Percentiles rank a stretch among this genome's conserved stretches.
Evolutionary conservation across 306 rosid species (phyloP).

Genomic region (Pyrus communis): DNA sequence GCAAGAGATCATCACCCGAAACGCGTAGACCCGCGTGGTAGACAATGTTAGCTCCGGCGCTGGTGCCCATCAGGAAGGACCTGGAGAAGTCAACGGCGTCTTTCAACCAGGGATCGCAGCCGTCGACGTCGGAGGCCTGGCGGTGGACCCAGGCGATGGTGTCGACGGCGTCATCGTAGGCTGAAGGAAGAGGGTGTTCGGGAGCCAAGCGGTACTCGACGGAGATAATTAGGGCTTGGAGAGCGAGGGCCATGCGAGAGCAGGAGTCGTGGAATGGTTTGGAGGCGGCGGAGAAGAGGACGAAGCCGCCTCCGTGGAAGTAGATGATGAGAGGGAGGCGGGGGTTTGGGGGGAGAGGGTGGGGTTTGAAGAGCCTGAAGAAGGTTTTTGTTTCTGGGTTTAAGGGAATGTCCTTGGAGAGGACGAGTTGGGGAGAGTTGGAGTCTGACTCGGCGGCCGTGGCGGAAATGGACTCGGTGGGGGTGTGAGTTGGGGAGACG

Average conservation of each 20-base stretch:
- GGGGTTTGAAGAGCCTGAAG: constrained; percentile 58
- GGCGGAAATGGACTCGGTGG: background rate
- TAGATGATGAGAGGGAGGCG: constrained; percentile 38
- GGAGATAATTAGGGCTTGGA: constrained; percentile 39
- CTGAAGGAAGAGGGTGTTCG: constrained; percentile 82
- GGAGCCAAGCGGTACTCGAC: constrained; percentile 74
- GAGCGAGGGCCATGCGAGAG: constrained; percentile 10
- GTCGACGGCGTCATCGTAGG: constrained; percentile 59
- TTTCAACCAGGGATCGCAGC: constrained; percentile 50
- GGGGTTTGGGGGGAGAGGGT: constrained; percentile 22
- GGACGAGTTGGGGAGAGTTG: constrained; percentile 11
- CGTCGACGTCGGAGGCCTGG: constrained; percentile 21
- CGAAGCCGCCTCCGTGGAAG: constrained; percentile 87
- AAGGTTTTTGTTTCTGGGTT: constrained; percentile 39
- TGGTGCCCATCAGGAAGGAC: constrained; percentile 47
- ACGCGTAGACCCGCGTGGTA: constrained; percentile 51
- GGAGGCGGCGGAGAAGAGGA: constrained; percentile 45
- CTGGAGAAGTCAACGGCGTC: constrained; percentile 37
- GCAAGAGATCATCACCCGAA: constrained; percentile 31
- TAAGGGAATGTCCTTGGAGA: constrained; percentile 51
- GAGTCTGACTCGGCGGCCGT: background rate
- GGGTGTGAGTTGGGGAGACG: constrained; percentile 15
- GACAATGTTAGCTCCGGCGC: constrained; percentile 55
- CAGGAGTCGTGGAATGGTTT: constrained; percentile 43
- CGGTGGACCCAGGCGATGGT: constrained; percentile 38